These are phyloP conservation scores for Gossypium herbaceum DNA, from an alignment of 345 rosid species.

Conservation along the genomic window DNA sequence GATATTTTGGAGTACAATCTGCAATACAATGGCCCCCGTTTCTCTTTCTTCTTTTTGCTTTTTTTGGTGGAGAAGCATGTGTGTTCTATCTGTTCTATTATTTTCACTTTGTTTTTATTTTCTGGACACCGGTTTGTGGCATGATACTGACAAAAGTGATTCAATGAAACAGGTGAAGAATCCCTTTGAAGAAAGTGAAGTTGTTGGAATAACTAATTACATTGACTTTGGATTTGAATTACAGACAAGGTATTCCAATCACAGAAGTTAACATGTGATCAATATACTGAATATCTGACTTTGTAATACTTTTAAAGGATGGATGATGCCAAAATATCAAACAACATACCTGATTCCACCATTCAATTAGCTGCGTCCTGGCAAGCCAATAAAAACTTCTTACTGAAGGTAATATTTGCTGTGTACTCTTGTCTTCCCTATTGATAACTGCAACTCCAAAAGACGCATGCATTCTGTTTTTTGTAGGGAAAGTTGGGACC, in stretches of 20 bases:
- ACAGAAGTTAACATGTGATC: neutral
- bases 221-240: conserved; percentile 89
- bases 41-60: neutral
- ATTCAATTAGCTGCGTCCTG: conserved; percentile 90
- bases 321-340: conserved; percentile 43
- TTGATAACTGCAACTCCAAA: neutral
- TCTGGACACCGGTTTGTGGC: neutral
- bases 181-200: conserved; percentile 68
- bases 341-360: conserved; percentile 49
- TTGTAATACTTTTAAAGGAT: conserved; percentile 37
- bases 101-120: neutral
- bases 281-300: conserved; percentile 17
- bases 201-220: conserved; percentile 92
- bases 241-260: conserved; percentile 56
- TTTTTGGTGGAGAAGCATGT: neutral
- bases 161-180: conserved; percentile 67
- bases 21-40: neutral
- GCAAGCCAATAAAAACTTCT: conserved; percentile 93
- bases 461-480: neutral
- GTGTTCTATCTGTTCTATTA: neutral
- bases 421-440: conserved; percentile 10
- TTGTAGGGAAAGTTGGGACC: conserved; percentile 83
- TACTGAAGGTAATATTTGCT: conserved; percentile 55
- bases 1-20: neutral
- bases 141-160: conserved; percentile 17